Evolutionary conservation across 371 early-diverging fungal species (phyloP).

Genomic region (Lichtheimia ramosa): DNA sequence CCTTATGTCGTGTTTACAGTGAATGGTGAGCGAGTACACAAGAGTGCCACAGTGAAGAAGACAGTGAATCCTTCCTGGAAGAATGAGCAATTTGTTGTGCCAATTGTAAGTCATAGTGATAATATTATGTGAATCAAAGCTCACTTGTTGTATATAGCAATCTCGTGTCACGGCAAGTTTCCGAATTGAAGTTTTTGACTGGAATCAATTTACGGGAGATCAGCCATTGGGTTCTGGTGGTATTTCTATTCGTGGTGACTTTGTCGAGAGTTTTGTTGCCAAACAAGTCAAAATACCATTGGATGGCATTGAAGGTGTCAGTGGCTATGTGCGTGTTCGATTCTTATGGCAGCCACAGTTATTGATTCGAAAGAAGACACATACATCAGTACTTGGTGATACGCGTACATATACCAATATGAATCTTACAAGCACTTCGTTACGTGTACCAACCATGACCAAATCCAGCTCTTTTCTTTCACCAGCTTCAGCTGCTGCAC

Average conservation of each 20-base stretch:
- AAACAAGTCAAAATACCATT: slow-evolving; percentile 39
- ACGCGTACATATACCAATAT: slow-evolving; percentile 19
- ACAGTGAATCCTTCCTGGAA: slow-evolving; percentile 79
- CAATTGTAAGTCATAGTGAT: slow-evolving; percentile 54
- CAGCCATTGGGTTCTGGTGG: slow-evolving; percentile 50
- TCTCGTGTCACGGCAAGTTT: slow-evolving; percentile 63
- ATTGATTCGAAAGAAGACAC: slow-evolving; percentile 36
- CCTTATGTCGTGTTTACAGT: slow-evolving; percentile 79
- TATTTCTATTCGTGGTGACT: slow-evolving; percentile 40
- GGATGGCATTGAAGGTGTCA: slow-evolving; percentile 44
- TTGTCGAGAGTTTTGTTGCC: slow-evolving; percentile 39
- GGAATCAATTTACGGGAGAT: slow-evolving; percentile 72
- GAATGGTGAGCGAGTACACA: slow-evolving; percentile 77
- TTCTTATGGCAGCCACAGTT: slow-evolving; percentile 51
- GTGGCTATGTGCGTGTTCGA: slow-evolving; percentile 37
- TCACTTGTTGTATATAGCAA: slow-evolving; percentile 21
- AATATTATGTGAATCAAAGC: background rate
- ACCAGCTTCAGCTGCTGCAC: background rate
- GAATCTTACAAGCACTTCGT: background rate
- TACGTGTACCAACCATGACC: background rate
- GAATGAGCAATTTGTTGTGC: slow-evolving; percentile 69
- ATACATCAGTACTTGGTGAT: slow-evolving; percentile 36
- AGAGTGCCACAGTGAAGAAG: slow-evolving; percentile 78
- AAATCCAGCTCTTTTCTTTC: background rate
- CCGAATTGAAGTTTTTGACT: slow-evolving; percentile 80